Conservation (phyloP, 371 early-diverging fungal genomes). For the Cokeromyces recurvatus region DNA sequence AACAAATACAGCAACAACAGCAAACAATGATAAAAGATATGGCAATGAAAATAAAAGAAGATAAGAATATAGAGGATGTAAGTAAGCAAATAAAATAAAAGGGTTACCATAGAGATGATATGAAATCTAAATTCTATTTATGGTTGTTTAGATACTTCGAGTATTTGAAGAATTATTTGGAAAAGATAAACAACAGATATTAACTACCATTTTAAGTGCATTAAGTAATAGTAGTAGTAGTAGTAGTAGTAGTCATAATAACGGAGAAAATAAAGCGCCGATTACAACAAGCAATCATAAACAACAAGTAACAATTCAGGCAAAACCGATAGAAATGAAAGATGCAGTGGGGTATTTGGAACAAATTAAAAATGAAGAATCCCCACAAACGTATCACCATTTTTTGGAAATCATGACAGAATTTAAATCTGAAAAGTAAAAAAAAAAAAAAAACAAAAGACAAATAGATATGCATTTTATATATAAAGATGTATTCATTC, state of each 20-base stretch:
- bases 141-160: constrained; percentile 13
- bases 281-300: too few relatives aligned
- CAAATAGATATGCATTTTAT: background rate
- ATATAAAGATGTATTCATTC: background rate
- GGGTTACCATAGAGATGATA: background rate
- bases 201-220: constrained; percentile 5
- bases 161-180: constrained; percentile 22
- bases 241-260: too few relatives aligned
- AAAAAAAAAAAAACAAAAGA: background rate
- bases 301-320: constrained; percentile 2
- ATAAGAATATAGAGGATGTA: constrained; percentile 14
- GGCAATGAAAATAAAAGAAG: constrained; percentile 1
- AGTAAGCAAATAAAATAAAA: too few relatives aligned
- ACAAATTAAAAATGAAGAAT: constrained; percentile 16
- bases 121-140: background rate
- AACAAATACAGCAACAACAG: too few relatives aligned
- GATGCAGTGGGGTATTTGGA: constrained; percentile 28
- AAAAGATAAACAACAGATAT: constrained; percentile 17
- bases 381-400: constrained; percentile 16
- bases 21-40: too few relatives aligned
- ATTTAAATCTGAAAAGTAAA: constrained; percentile 26
- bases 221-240: too few relatives aligned
- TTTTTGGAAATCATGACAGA: constrained; percentile 30
- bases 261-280: too few relatives aligned
- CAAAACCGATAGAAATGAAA: constrained; percentile 18